Evolutionary conservation across 2,329 filamentous ascomycete genomes (phyloP).

Genomic region (Fusarium sp.): DNA sequence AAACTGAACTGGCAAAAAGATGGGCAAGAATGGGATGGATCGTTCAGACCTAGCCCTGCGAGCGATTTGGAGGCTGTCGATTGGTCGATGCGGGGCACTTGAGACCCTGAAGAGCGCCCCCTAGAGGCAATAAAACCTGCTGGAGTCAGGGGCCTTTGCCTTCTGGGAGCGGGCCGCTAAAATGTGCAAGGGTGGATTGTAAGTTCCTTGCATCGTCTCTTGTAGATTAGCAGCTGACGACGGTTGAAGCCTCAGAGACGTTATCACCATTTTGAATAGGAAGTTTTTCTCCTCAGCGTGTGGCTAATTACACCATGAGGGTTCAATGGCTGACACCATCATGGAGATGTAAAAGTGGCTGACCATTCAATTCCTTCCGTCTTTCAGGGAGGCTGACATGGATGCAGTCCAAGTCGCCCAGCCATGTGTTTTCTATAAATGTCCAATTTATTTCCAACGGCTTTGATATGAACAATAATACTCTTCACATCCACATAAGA

Average conservation of each 20-base stretch:
- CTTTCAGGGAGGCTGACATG: neutral
- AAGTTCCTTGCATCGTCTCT: neutral
- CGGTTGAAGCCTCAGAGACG: neutral
- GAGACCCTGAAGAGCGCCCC: conserved; percentile 28
- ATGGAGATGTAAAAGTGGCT: neutral
- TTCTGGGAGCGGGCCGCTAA: neutral
- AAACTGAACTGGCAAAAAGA: neutral
- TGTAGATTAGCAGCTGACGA: neutral
- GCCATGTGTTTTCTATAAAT: neutral
- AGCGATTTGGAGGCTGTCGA: conserved; percentile 36
- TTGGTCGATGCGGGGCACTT: conserved; percentile 38
- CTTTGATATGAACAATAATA: neutral
- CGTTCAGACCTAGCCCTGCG: conserved; percentile 29
- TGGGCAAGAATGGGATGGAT: neutral
- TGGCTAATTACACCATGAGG: neutral
- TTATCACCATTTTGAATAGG: neutral
- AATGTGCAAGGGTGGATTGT: neutral
- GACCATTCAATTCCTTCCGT: neutral
- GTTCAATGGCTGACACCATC: neutral
- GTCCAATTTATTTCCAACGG: neutral
- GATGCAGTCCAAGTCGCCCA: neutral
- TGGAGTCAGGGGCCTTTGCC: conserved; percentile 3
- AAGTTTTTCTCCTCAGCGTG: neutral
- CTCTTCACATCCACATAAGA: neutral
- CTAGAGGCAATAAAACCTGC: conserved; percentile 13